Evolutionary conservation across 192 early-diverging fungal genomes (phyloP).

Genomic region (Backusella liffmaniae): DNA sequence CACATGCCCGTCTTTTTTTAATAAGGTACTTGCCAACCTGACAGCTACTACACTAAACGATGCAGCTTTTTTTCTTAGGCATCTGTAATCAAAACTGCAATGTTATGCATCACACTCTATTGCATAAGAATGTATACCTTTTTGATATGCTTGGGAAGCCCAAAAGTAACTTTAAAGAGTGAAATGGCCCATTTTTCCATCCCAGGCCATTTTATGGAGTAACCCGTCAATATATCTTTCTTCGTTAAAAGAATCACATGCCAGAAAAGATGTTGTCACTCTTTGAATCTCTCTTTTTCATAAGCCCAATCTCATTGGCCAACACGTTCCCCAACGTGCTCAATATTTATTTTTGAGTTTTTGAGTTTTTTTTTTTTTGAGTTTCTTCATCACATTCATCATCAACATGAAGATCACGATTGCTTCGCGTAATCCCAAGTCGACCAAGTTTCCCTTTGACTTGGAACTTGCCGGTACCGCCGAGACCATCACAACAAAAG

Average conservation of each 20-base stretch:
- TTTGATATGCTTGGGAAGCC: too few relatives aligned
- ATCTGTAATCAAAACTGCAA: too few relatives aligned
- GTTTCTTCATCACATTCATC: not conserved
- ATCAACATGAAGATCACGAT: constrained; percentile 52
- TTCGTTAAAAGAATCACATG: not conserved
- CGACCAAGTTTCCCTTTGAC: constrained; percentile 50
- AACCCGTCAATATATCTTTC: too few relatives aligned
- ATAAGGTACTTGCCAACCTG: too few relatives aligned
- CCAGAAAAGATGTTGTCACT: not conserved
- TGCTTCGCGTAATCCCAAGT: constrained; percentile 43
- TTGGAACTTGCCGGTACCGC: constrained; percentile 56
- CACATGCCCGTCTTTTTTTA: too few relatives aligned
- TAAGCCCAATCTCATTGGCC: not conserved
- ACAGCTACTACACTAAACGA: too few relatives aligned
- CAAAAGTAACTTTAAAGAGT: too few relatives aligned
- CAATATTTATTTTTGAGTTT: not conserved
- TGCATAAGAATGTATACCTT: too few relatives aligned
- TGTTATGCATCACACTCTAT: too few relatives aligned
- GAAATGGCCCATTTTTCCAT: too few relatives aligned
- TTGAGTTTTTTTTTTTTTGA: not conserved
- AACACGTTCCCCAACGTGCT: not conserved
- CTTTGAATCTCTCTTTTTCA: not conserved
- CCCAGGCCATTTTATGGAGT: too few relatives aligned
- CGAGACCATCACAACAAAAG: constrained; percentile 59
- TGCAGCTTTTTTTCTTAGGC: too few relatives aligned